Evolutionary conservation across 306 rosid species (phyloP), one percentile per base, ranked within the genome.

Genomic region (Rubus idaeus): DNA sequence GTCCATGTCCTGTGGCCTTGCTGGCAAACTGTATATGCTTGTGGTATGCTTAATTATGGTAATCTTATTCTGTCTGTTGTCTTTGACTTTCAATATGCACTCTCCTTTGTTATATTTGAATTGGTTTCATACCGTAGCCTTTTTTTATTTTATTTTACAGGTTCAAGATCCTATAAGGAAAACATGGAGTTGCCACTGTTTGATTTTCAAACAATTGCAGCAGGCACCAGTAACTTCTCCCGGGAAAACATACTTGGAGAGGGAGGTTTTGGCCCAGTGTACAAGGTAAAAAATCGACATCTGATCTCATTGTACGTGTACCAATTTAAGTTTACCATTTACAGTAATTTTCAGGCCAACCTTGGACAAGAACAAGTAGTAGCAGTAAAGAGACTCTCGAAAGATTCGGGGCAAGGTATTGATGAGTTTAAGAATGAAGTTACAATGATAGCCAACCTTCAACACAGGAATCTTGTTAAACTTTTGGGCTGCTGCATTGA

Each of bases 261-360:
- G 45, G 87, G 92, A 10, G 90, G 90, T 35, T 88, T 86, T 76
- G 90, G 92, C 42, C 75, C 84, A 7, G 88, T 88, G 78, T 88
- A 78, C 67, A 88, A 86, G 90, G 88, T 88, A 71, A 53, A 1
- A 30, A 30, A 30, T 30, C 35, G 35, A 30, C 35, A 30, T 30
- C 1, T 30, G 35, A 30, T 30, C 35, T 30, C 35, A 30, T 30
- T 30, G 35, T n/a, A n/a, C n/a, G n/a, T 30, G 2, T 30, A 30
- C 35, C 35, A 30, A 30, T 30, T 30, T 30, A 30, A 30, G 35
- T 2, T 30, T 30, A 30, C 35, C 35, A 30, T 30, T 30, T 5
- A 30, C 2, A 30, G 35, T 30, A 30, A 30, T 11, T 39, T 17
- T 14, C 56, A 82, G 68, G 85, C 72, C 37, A 67, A 9, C 0